Base-by-base conservation (phyloP, 176 grass and related monocot genomes). In the bread wheat (Triticum aestivum) region DNA sequence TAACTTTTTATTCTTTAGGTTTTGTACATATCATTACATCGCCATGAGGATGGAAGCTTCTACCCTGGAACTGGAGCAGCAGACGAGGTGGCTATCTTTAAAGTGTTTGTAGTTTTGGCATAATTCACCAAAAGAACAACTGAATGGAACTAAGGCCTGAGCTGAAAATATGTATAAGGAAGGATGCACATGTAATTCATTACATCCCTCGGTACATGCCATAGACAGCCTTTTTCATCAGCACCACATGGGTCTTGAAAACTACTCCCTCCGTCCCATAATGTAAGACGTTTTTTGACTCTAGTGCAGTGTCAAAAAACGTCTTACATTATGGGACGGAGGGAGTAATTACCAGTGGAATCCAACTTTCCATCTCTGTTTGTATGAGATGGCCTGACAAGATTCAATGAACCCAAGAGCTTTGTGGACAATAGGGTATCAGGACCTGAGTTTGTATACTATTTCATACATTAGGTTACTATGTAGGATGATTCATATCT, bases 21-120 rank as follows among this genome's bases (percentile, higher is more conserved):
- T 52, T 86, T 98, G 32, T 98, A 98, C 81, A 87, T 98, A 91
- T 98, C 96, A 77, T 91, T 98, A 79, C 96, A 98, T 89, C 94
- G 96, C 10, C 93, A 98, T 56, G 96, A 98, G 89, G 90, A 88
- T 91, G 96, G 96, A 65, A 94, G 70, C 45, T 98, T 98, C 88
- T 98, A 98, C 76, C 96, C 96, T 86, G 96, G 96, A 79, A 98
- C 93, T 65, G 96, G 96, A 86, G 89, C 96, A 83, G 90, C 85
- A 65, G 38, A 92, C 79, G 96, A 98, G 96, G 96, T 96, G 78
- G 34, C 86, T 92, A 33, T 85, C 87, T 72, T 69, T 54, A 51
- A 73, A 24, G 49, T 62, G 23, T 78, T 66, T 69, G 11, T 27
- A 41, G 56, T 67, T 56, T 80, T 39, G 12, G 35, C 45, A 45